phyloP scores from a whole-genome alignment of 2,329 filamentous ascomycete genomes.

The Aspergillus niger region DNA sequence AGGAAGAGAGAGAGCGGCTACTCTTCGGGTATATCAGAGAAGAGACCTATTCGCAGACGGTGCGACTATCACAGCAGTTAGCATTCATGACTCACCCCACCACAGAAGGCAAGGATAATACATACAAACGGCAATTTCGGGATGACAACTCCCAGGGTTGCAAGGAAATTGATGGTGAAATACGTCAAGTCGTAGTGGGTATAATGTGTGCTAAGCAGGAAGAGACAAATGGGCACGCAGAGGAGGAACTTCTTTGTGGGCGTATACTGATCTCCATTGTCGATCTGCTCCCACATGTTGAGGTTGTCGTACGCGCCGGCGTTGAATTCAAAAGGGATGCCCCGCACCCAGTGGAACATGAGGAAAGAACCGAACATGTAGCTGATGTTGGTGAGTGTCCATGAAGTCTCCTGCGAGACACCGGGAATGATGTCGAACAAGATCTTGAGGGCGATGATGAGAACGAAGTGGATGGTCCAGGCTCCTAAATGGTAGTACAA shows the following conservation, averaged over 20 bases:
- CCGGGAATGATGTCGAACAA: conserved; percentile 96
- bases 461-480: conserved; percentile 94
- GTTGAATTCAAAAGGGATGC: conserved; percentile 98
- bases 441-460: conserved; percentile 90
- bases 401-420: conserved; percentile 95
- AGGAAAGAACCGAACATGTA: conserved; percentile 99
- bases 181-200: conserved; percentile 97
- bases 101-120: conserved; percentile 26
- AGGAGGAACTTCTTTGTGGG: conserved; percentile 98
- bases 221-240: conserved; percentile 89
- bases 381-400: conserved; percentile 97
- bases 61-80: conserved; percentile 61
- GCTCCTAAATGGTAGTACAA: conserved; percentile 65
- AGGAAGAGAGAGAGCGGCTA: conserved; percentile 31
- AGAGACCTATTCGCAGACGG: conserved; percentile 74
- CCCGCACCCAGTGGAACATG: conserved; percentile 99
- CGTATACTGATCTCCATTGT: conserved; percentile 98
- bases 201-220: conserved; percentile 96
- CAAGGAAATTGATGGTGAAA: conserved; percentile 95
- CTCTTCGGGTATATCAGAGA: conserved; percentile 69
- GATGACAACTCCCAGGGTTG: conserved; percentile 88
- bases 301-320: conserved; percentile 97
- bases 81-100: conserved; percentile 13
- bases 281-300: conserved; percentile 99
- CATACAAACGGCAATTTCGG: conserved; percentile 93